Conservation (phyloP, 2,329 filamentous ascomycete genomes). For the Fusarium avenaceum region DNA sequence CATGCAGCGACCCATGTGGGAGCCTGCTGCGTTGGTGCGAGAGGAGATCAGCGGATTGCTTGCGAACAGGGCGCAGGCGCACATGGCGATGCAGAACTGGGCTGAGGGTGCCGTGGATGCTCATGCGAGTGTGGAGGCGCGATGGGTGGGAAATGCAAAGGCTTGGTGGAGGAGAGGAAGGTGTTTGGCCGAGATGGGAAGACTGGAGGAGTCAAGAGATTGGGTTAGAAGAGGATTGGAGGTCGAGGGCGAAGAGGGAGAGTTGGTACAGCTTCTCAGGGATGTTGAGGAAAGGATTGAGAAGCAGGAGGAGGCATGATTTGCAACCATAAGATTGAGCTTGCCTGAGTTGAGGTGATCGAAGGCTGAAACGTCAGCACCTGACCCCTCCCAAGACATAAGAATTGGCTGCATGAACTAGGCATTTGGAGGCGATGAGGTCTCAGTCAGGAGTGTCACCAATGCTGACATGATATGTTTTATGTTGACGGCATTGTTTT, state of each 20-base stretch:
- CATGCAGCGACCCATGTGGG: conserved; percentile 84
- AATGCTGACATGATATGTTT: conserved; percentile 26
- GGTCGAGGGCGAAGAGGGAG: conserved; percentile 79
- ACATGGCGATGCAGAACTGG: conserved; percentile 87
- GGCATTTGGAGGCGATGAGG: conserved; percentile 3
- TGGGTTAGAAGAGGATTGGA: conserved; percentile 85
- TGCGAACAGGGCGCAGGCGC: conserved; percentile 89
- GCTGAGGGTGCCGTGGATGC: conserved; percentile 89
- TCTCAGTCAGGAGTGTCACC: conserved; percentile 24
- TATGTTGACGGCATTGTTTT: conserved; percentile 25
- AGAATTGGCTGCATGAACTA: neutral
- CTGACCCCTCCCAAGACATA: conserved; percentile 24
- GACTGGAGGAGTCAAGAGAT: conserved; percentile 83
- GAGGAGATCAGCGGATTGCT: conserved; percentile 87
- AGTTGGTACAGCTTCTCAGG: conserved; percentile 73
- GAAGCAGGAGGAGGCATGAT: conserved; percentile 55
- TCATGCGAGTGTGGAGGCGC: conserved; percentile 88
- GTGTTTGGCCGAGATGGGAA: conserved; percentile 91
- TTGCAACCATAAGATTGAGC: neutral
- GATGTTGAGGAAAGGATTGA: conserved; percentile 68
- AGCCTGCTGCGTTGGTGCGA: conserved; percentile 83
- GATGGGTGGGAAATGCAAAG: conserved; percentile 89
- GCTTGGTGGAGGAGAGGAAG: conserved; percentile 91
- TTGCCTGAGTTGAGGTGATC: neutral
- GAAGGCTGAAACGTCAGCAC: conserved; percentile 8